Base-by-base conservation (phyloP, 768 basidiomycete genomes). In the Tricholoma sp. region DNA sequence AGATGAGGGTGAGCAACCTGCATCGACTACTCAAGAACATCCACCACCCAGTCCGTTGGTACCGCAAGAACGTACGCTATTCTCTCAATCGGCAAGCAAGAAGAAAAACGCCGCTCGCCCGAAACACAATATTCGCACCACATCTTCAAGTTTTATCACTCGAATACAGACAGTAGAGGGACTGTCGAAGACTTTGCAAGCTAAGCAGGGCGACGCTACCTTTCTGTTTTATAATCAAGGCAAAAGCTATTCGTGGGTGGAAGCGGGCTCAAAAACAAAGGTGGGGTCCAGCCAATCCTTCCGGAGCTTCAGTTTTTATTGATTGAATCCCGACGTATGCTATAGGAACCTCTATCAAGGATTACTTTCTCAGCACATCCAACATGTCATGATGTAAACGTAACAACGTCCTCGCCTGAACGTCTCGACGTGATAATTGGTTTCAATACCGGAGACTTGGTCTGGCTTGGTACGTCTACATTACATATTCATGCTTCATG, bases 141-240 rank as follows among this genome's bases (percentile, higher is more conserved):
- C 93, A 1, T 92, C 88, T 5, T 96, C 95, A 20, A 91, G 91
- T 2, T 98, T 98, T 70, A 89, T 98, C 60, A 88, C 91, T 2
- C 83, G 94, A 31, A 75, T 94, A 49, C 93, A 96, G 62, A 86
- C 81, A 54, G 77, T 81, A 41, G 94, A 97, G 66, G 90, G 88
- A 45, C 72, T 92, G 55, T 79, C 77, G 29, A 89, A 84, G 71
- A 75, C 76, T 12, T 76, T 96, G 28, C 81, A 86, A 56, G 79
- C 85, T 13, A 91, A 88, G 68, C 85, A 88, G 56, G 93, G 91
- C n/a, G 94, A 96, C 53, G 79, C 78, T 5, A 89, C 88, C 1
- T 94, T 91, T 70, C 69, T 91, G 32, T 94, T 96, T 70, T 95
- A 92, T 72, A 96, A 94, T 66, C 70, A 82, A n/a, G 80, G 83